Percentiles rank a stretch among this genome's conserved stretches.
Conservation (phyloP, 257 asterid genomes). For the Rhazya stricta region DNA sequence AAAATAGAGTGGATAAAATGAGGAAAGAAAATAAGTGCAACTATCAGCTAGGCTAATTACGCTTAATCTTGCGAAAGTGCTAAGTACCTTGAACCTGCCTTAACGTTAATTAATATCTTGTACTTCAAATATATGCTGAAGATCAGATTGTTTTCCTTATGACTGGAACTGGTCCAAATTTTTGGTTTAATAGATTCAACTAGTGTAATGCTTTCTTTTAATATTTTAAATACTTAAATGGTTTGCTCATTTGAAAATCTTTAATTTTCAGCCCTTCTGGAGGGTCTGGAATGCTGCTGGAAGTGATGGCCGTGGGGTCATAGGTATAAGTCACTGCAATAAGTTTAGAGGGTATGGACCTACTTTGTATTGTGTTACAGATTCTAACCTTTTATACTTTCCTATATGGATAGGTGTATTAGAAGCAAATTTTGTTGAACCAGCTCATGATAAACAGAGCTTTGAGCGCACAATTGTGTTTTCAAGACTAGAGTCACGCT, state of each 20-base stretch:
- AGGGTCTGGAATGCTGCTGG: conserved; percentile 92
- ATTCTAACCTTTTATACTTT: neutral
- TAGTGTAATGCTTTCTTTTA: neutral
- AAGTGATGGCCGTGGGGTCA: conserved; percentile 80
- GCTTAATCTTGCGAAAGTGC: neutral
- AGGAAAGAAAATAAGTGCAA: neutral
- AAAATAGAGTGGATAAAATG: neutral
- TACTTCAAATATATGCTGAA: neutral
- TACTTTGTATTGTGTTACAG: neutral
- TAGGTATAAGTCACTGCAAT: conserved; percentile 33
- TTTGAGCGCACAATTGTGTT: conserved; percentile 56
- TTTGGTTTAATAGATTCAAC: neutral
- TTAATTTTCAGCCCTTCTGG: conserved; percentile 66
- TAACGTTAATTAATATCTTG: neutral
- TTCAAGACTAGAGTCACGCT: conserved; percentile 47
- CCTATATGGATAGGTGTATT: conserved; percentile 38
- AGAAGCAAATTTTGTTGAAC: conserved; percentile 74
- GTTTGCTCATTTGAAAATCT: neutral
- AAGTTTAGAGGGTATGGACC: neutral
- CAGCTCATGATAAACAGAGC: conserved; percentile 78
- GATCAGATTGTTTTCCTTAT: neutral
- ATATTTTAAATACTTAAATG: neutral
- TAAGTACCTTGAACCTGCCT: neutral
- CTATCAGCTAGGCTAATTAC: neutral
- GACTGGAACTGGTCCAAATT: neutral